Evolutionary conservation across 306 rosid genomes (phyloP), one percentile per base, ranked within the genome.

Genomic region (Ormosia emarginata): DNA sequence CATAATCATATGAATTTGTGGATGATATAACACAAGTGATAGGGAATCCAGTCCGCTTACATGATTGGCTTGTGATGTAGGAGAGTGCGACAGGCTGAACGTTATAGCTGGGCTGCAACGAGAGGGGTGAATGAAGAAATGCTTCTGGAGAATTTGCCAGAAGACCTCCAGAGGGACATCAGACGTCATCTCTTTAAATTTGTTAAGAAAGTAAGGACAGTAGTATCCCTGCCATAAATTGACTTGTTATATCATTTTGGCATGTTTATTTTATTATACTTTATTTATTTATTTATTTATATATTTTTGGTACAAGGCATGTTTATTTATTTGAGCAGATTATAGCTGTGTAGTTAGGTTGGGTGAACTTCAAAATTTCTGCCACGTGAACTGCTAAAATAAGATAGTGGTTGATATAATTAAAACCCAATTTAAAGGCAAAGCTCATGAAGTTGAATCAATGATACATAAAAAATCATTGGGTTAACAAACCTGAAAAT

Each of bases 41-140:
- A 5, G 7, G 7, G 17, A 41, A 91, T 74, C 10, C 24, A 24
- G 24, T 24, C 24, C 24, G 24, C 24, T 24, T 24, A 24, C 24
- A 24, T 24, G 24, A 24, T 49, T 49, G 14, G 15, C 15, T 18
- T 62, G 34, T 62, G 40, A 62, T 62, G 67, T 33, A 63, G 94
- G 91, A 82, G 49, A 79, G 94, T 90, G 47, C 1, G 88, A 15
- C 79, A 79, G 49, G 90, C 92, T 39, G 94, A 90, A 76, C 75
- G 89, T 50, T 88, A 78, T 53, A 83, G 39, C 4, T 90, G 92
- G 92, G 92, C 89, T 55, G 90, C 94, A 13, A 88, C 92, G 55
- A 88, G 94, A 81, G 94, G 94, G 13, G 94, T 88, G 67, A 88
- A 90, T 84, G 94, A 90, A 74, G 92, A 90, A 79, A 18, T 44